Percentiles rank a stretch among this genome's conserved stretches.
Conservation (phyloP, 495 filamentous ascomycete species). For the Rostrohypoxylon terebratum region DNA sequence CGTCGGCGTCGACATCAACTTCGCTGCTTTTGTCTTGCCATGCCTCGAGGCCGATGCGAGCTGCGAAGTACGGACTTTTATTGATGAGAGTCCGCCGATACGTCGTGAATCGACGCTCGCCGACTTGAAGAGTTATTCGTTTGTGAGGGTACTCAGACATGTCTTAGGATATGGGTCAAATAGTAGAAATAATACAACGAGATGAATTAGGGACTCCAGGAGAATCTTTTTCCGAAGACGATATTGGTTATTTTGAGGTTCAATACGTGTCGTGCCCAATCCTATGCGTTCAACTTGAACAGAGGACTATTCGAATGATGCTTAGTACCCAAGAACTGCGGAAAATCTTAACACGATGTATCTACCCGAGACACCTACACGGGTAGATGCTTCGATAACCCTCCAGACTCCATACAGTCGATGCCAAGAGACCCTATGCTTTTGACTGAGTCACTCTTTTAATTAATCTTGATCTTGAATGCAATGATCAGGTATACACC, state of each 20-base stretch:
- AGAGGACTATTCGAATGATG: too few relatives aligned
- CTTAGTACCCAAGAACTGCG: too few relatives aligned
- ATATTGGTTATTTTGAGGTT: neutral
- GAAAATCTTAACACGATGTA: too few relatives aligned
- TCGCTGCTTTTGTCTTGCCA: constrained; percentile 3
- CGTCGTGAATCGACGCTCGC: constrained; percentile 35
- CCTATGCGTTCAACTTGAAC: too few relatives aligned
- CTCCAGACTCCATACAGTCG: too few relatives aligned
- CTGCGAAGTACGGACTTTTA: constrained; percentile 33
- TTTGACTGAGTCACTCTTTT: too few relatives aligned
- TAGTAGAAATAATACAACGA: neutral
- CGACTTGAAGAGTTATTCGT: constrained; percentile 31
- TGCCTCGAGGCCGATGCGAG: constrained; percentile 10
- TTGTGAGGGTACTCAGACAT: neutral
- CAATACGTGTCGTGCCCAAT: neutral
- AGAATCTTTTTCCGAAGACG: neutral
- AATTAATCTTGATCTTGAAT: too few relatives aligned
- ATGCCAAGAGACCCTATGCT: too few relatives aligned
- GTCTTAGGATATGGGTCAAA: neutral
- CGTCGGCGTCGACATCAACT: constrained; percentile 43
- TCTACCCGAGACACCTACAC: too few relatives aligned
- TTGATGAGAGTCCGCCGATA: constrained; percentile 24
- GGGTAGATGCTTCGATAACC: too few relatives aligned
- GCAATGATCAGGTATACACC: too few relatives aligned
- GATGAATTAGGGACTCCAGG: neutral